These are phyloP conservation scores for Jackrogersella minutella DNA, from an alignment of 495 filamentous ascomycete species.

Conservation along the genomic window DNA sequence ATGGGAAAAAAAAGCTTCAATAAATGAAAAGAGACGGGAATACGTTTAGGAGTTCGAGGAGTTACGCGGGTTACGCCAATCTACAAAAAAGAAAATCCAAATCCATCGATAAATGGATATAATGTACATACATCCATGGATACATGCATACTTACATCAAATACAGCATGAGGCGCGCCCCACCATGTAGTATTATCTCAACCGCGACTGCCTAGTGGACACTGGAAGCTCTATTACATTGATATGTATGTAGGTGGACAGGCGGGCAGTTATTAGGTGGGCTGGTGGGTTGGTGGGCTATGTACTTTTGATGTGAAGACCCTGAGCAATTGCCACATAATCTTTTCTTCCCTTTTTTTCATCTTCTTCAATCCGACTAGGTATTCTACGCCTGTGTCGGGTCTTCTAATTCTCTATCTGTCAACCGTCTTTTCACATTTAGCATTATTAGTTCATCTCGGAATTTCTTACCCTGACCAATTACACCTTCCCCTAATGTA, in stretches of 20 bases:
- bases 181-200: slow-evolving; percentile 12
- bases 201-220: slow-evolving; percentile 28
- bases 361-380: not conserved
- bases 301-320: not conserved
- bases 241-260: too few species aligned
- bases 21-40: too few species aligned
- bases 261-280: too few species aligned
- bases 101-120: too few species aligned
- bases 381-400: not conserved
- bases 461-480: not conserved
- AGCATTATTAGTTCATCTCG: not conserved
- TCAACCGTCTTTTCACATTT: not conserved
- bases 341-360: not conserved
- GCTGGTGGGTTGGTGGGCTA: not conserved
- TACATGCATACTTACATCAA: not conserved
- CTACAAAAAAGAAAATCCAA: too few species aligned
- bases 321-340: not conserved
- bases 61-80: slow-evolving; percentile 23
- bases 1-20: not conserved
- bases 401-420: not conserved
- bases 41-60: too few species aligned
- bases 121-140: not conserved
- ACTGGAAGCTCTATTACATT: too few species aligned
- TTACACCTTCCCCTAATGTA: not conserved
- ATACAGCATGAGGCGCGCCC: not conserved